Conservation (phyloP, 148 eudicot genomes). For the Heliamphora exappendiculata region DNA sequence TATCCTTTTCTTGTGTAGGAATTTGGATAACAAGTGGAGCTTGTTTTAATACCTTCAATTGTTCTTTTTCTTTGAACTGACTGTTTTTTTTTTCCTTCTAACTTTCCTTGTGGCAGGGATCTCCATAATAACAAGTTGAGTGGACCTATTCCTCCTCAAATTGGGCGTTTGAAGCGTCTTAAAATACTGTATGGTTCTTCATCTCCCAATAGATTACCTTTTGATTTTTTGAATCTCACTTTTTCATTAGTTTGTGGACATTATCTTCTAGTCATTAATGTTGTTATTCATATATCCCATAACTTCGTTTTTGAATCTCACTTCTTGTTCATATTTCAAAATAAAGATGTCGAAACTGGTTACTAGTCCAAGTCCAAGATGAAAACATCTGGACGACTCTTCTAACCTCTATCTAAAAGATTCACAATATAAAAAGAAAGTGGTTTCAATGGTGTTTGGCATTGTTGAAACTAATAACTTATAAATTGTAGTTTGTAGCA, state of each 20-base stretch:
- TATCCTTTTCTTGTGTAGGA: background rate
- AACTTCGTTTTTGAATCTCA: no score
- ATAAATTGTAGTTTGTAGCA: no score
- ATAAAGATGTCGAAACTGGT: no score
- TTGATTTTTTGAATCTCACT: background rate
- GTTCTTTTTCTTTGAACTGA: background rate
- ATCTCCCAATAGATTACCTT: background rate
- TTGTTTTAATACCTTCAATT: background rate
- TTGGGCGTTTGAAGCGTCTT: constrained; percentile 67
- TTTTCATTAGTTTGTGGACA: background rate
- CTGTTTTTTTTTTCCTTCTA: no score
- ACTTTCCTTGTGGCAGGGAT: constrained; percentile 55
- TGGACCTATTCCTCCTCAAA: constrained; percentile 96
- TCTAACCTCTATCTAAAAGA: no score
- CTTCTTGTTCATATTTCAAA: no score
- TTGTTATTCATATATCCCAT: no score
- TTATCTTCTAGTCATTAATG: background rate
- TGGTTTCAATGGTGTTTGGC: no score
- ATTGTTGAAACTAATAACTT: no score
- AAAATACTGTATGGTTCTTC: constrained; percentile 38
- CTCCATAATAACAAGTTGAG: constrained; percentile 93
- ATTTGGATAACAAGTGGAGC: background rate
- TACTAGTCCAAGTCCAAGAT: no score
- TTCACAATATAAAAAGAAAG: no score
- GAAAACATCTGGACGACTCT: no score